A percentile compares a stretch with the other conserved stretches of the same genome.
Evolutionary conservation across 768 basidiomycete species (phyloP).

Genomic region (Dacryopinax primogenitus): DNA sequence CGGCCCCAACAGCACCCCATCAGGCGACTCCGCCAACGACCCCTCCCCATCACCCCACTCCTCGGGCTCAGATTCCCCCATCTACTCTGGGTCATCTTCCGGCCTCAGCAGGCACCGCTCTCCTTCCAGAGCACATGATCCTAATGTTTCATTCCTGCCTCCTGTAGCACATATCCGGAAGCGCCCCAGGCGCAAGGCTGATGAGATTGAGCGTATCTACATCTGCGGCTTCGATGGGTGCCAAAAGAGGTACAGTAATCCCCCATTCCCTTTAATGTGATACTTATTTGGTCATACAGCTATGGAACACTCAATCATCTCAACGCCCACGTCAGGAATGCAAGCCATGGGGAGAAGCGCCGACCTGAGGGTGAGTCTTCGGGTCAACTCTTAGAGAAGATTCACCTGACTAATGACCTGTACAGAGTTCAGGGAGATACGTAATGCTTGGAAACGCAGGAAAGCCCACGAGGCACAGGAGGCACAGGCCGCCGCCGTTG

Average conservation of each 20-base stretch:
- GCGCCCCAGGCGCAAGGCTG: conserved; percentile 34
- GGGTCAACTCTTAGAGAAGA: neutral
- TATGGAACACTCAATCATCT: conserved; percentile 85
- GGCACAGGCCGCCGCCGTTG: conserved; percentile 17
- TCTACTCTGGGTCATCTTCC: neutral
- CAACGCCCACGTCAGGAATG: conserved; percentile 97
- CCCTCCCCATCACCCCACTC: conserved; percentile 3
- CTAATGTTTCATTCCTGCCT: neutral
- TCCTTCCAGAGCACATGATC: neutral
- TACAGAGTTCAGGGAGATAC: conserved; percentile 93
- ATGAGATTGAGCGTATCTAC: conserved; percentile 75
- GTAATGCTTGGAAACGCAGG: conserved; percentile 92
- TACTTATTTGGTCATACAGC: neutral
- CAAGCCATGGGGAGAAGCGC: conserved; percentile 84
- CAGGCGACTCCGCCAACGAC: neutral
- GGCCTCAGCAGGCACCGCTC: conserved; percentile 4
- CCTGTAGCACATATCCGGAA: conserved; percentile 22
- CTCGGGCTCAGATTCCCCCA: conserved; percentile 4
- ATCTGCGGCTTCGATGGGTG: conserved; percentile 27
- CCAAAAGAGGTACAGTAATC: conserved; percentile 52
- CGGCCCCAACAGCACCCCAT: neutral
- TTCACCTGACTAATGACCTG: conserved; percentile 11
- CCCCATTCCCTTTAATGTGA: neutral
- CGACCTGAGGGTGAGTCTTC: conserved; percentile 66
- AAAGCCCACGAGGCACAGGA: conserved; percentile 43